phyloP scores from a whole-genome alignment of 208 protist genomes.

The Polymyxa betae region DNA sequence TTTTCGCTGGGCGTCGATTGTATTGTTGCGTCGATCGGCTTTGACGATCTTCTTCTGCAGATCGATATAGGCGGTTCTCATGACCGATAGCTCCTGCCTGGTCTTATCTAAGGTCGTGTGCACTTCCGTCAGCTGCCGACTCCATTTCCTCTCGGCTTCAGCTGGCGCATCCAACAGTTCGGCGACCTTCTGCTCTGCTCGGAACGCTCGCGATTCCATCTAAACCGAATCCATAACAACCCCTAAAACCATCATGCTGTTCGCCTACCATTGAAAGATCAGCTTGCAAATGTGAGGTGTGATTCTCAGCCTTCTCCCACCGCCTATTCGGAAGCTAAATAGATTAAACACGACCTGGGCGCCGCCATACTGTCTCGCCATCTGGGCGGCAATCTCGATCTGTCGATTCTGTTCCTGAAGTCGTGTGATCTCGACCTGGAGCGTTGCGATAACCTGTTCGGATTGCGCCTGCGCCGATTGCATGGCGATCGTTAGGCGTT shows the following conservation, averaged over 20 bases:
- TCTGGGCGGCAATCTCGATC: background rate
- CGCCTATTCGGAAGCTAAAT: too few species aligned
- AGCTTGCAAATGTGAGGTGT: background rate
- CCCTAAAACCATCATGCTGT: background rate
- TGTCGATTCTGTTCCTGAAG: background rate
- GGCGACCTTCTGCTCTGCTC: slow-evolving; percentile 8
- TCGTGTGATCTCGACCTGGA: slow-evolving; percentile 4
- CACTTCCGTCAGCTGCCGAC: background rate
- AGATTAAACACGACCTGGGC: too few species aligned
- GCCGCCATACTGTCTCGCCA: background rate
- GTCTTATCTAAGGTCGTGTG: background rate
- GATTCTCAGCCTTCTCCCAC: background rate
- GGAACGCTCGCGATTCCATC: slow-evolving; percentile 9
- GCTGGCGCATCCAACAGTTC: background rate
- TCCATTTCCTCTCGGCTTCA: slow-evolving; percentile 41
- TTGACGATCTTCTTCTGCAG: background rate
- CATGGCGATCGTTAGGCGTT: background rate
- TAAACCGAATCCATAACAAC: background rate
- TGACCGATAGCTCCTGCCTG: background rate
- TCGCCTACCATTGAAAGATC: background rate
- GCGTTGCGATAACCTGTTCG: background rate
- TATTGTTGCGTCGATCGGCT: background rate
- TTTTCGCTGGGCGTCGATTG: background rate
- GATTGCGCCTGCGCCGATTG: background rate
- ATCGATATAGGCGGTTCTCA: background rate